Base-by-base conservation (phyloP, 306 rosid species). In the Quercus gilva region DNA sequence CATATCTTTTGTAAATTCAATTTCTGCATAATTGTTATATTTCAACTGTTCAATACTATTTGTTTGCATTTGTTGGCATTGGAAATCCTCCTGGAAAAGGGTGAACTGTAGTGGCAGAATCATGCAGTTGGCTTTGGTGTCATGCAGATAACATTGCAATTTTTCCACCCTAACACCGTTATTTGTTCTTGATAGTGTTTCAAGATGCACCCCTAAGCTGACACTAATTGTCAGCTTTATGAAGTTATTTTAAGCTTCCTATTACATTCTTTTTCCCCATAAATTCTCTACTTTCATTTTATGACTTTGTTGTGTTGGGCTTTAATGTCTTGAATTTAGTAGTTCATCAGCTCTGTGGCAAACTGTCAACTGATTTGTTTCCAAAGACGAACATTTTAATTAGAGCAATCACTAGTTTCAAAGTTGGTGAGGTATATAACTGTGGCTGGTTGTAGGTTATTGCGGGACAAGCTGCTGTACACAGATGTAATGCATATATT, bases 391-490 rank as follows among this genome's bases (percentile, higher is more conserved):
- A 26, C 43, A 28, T 14, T 55, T 8, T 51, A 45, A 0, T 8
- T 37, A 59, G 55, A 21, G 56, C 55, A 55, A 41, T 41, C 19
- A 18, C 1, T 41, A 21, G 53, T 53, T 76, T 58, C 28, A 29
- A 45, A 67, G 51, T 67, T 64, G 45, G 68, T 21, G 56, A 35
- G 64, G 74, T 41, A 41, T 41, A 41, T 41, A 41, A 41, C 45
- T 49, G 60, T 6, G 53, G 71, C 13, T 33, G 58, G 64, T 57
- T 85, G 84, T 83, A 90, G 94, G 89, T 90, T 61, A 85, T 92
- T 78, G 89, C 89, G 83, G 86, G 80, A 21, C 97, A 92, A 51
- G 97, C 94, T 83, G 79, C 81, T 2, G 94, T 84, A 52, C 91
- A 90, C 75, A 81, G 90, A 88, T 92, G 91, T 28, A 83, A 45